These are phyloP conservation scores for Starmerella floricola DNA, from an alignment of 805 yeast genomes.

Conservation along the genomic window DNA sequence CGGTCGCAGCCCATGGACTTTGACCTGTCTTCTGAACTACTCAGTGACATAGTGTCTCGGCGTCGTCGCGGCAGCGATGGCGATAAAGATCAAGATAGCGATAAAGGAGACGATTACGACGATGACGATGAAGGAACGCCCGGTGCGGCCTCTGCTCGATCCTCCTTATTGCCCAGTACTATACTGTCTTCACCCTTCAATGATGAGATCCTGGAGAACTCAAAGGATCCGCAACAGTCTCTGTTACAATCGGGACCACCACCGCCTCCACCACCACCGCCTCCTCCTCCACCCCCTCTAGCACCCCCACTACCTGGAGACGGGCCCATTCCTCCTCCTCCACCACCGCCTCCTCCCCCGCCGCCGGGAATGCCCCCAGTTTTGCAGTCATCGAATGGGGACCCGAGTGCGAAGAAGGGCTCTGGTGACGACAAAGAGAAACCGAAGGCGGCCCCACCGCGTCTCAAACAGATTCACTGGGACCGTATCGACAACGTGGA, in stretches of 20 bases:
- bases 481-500: conserved; percentile 77
- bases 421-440: not conserved
- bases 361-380: conserved; percentile 24
- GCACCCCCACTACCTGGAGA: conserved; percentile 29
- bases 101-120: not conserved
- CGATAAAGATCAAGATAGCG: not conserved
- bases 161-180: not conserved
- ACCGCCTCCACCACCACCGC: conserved; percentile 11
- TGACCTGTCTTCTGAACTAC: conserved; percentile 12
- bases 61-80: conserved; percentile 1
- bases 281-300: conserved; percentile 28
- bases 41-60: conserved; percentile 12
- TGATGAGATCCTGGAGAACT: conserved; percentile 1
- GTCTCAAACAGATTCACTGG: conserved; percentile 94
- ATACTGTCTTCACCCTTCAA: conserved; percentile 1
- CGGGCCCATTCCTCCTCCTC: conserved; percentile 21
- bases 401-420: not conserved
- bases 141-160: no score
- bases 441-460: conserved; percentile 4
- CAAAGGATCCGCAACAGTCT: not conserved
- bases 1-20: not conserved
- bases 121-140: not conserved
- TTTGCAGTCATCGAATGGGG: not conserved
- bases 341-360: conserved; percentile 22
- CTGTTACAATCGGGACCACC: not conserved